phyloP scores from a whole-genome alignment of 1,139 yeast genomes.

The Yamadazyma diddensiae region DNA sequence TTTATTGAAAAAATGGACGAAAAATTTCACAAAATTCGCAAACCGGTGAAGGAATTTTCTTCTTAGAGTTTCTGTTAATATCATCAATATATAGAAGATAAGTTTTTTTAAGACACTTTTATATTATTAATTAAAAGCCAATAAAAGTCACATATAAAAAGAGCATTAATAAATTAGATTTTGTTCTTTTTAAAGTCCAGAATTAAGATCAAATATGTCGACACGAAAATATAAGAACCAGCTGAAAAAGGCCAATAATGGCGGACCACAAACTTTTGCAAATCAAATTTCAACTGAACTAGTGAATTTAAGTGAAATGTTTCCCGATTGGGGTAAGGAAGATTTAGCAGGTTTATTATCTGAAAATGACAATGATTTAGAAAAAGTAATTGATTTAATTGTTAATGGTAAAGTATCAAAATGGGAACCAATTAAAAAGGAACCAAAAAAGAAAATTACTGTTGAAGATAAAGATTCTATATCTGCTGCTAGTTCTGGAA shows the following conservation, averaged over 20 bases:
- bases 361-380: slow-evolving; percentile 72
- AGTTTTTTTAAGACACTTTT: background rate
- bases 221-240: slow-evolving; percentile 47
- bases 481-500: slow-evolving; percentile 2
- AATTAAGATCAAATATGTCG: slow-evolving; percentile 19
- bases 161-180: background rate
- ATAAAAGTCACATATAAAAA: slow-evolving; percentile 1
- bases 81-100: slow-evolving; percentile 2
- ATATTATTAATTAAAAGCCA: background rate
- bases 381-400: slow-evolving; percentile 80
- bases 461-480: slow-evolving; percentile 10
- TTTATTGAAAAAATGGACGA: slow-evolving; percentile 7
- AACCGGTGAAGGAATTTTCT: slow-evolving; percentile 8
- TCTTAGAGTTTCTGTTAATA: slow-evolving; percentile 3
- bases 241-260: slow-evolving; percentile 34
- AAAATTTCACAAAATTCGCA: slow-evolving; percentile 8
- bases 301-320: slow-evolving; percentile 71
- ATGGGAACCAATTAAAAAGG: slow-evolving; percentile 58
- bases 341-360: slow-evolving; percentile 74
- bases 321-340: slow-evolving; percentile 92
- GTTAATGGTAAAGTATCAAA: slow-evolving; percentile 71
- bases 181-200: slow-evolving; percentile 1
- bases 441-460: slow-evolving; percentile 44
- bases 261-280: slow-evolving; percentile 14
- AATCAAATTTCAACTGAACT: slow-evolving; percentile 26